phyloP scores from a whole-genome alignment of 805 yeast species.

The Teunomyces lycoperdinae region DNA sequence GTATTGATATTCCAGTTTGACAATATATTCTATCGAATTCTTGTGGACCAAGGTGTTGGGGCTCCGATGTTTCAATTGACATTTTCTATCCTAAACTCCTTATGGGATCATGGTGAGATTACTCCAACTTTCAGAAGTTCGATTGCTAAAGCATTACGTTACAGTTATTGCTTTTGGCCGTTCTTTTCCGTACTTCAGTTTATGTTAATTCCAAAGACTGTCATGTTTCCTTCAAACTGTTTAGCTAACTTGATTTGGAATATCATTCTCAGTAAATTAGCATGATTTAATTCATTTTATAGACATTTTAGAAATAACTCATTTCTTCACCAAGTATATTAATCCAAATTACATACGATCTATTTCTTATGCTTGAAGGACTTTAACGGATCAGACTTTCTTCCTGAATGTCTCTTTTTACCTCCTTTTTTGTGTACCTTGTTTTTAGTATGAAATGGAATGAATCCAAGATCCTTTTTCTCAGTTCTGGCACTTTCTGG shows the following conservation, averaged over 20 bases:
- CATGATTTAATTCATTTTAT: slow-evolving; percentile 6
- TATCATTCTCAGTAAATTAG: slow-evolving; percentile 39
- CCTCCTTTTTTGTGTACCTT: slow-evolving; percentile 40
- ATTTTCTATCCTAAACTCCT: slow-evolving; percentile 45
- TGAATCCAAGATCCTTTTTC: slow-evolving; percentile 59
- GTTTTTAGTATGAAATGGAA: slow-evolving; percentile 60
- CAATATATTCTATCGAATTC: slow-evolving; percentile 35
- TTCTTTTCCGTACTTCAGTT: slow-evolving; percentile 51
- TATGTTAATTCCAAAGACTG: slow-evolving; percentile 43
- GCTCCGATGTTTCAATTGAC: slow-evolving; percentile 52
- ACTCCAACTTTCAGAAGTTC: slow-evolving; percentile 29
- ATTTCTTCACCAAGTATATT: background rate
- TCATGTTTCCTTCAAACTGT: slow-evolving; percentile 59
- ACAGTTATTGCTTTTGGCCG: slow-evolving; percentile 61
- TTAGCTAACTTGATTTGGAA: slow-evolving; percentile 57
- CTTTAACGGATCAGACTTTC: slow-evolving; percentile 65
- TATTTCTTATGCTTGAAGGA: slow-evolving; percentile 26
- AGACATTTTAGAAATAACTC: background rate
- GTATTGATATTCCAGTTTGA: slow-evolving; percentile 38
- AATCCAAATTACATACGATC: background rate
- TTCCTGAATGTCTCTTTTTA: slow-evolving; percentile 33
- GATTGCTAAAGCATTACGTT: slow-evolving; percentile 47
- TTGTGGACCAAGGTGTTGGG: slow-evolving; percentile 55
- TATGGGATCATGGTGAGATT: slow-evolving; percentile 56
- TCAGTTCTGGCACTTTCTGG: slow-evolving; percentile 71